Conservation (phyloP, 106 monocot genomes). For the Acanthochlamys bracteata region DNA sequence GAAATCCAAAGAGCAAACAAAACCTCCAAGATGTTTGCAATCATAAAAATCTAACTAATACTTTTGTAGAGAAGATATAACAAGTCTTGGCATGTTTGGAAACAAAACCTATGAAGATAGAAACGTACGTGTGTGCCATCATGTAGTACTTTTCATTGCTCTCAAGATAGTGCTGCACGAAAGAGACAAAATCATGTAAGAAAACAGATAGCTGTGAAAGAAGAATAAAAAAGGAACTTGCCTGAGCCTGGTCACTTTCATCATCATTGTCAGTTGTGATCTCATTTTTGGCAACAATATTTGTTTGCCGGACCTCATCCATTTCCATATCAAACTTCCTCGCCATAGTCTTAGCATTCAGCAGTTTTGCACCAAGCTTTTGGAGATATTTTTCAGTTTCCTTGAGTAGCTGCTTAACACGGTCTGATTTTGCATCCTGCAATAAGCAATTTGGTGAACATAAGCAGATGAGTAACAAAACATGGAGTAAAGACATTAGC, state of each 20-base stretch:
- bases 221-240: slow-evolving; percentile 14
- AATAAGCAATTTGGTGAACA: neutral
- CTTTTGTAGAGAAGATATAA: too few species aligned
- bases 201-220: neutral
- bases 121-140: slow-evolving; percentile 84
- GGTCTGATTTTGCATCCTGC: slow-evolving; percentile 98
- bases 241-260: slow-evolving; percentile 92
- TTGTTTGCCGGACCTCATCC: slow-evolving; percentile 41
- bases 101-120: neutral
- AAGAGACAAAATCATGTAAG: slow-evolving; percentile 8
- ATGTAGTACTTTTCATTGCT: slow-evolving; percentile 98
- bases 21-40: too few species aligned
- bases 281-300: slow-evolving; percentile 55
- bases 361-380: slow-evolving; percentile 81
- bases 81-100: too few species aligned
- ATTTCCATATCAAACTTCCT: slow-evolving; percentile 59
- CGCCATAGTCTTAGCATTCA: slow-evolving; percentile 58
- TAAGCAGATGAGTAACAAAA: slow-evolving; percentile 5
- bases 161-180: slow-evolving; percentile 85
- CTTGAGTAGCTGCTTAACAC: slow-evolving; percentile 94
- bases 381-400: slow-evolving; percentile 99
- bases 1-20: too few species aligned
- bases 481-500: slow-evolving; percentile 5
- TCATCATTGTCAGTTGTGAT: slow-evolving; percentile 58
- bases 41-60: too few species aligned